Conservation (phyloP, 352 stramenopile species). For the Peronospora farinosa region DNA sequence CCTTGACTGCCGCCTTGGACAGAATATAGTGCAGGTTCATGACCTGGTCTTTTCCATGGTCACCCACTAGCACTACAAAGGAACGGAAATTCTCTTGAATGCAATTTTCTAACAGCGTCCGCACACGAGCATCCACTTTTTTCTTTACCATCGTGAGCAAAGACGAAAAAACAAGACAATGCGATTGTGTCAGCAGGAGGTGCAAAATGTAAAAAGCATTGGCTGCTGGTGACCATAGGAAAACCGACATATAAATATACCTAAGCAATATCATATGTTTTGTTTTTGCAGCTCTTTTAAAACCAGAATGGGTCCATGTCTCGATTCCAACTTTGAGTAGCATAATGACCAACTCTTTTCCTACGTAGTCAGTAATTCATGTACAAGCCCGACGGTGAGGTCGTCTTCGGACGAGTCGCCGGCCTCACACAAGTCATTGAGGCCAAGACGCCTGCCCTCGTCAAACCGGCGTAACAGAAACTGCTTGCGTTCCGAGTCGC, state of each 20-base stretch:
- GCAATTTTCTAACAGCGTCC: slow-evolving; percentile 95
- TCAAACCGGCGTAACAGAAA: slow-evolving; percentile 43
- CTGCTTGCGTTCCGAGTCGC: slow-evolving; percentile 42
- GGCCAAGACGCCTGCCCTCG: slow-evolving; percentile 36
- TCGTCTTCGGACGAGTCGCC: slow-evolving; percentile 38
- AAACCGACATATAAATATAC: slow-evolving; percentile 6
- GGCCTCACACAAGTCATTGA: slow-evolving; percentile 36
- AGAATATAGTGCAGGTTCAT: slow-evolving; percentile 99
- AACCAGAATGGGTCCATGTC: neutral
- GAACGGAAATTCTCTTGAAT: slow-evolving; percentile 95
- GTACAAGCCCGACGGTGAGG: slow-evolving; percentile 12
- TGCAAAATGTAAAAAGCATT: slow-evolving; percentile 18
- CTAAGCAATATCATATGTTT: slow-evolving; percentile 1
- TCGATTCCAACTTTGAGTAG: no score
- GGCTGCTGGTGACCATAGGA: slow-evolving; percentile 13
- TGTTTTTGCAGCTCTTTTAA: slow-evolving; percentile 4
- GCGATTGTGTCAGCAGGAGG: slow-evolving; percentile 5
- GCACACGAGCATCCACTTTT: slow-evolving; percentile 97
- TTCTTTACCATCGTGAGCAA: slow-evolving; percentile 94
- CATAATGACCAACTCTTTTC: no score
- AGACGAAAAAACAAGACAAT: neutral
- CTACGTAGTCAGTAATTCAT: no score
- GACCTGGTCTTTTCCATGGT: slow-evolving; percentile 99
- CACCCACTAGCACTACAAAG: slow-evolving; percentile 97
- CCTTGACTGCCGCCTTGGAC: slow-evolving; percentile 91